Evolutionary conservation across 371 early-diverging fungal genomes (phyloP).

Genomic region (Mucor piriformis): DNA sequence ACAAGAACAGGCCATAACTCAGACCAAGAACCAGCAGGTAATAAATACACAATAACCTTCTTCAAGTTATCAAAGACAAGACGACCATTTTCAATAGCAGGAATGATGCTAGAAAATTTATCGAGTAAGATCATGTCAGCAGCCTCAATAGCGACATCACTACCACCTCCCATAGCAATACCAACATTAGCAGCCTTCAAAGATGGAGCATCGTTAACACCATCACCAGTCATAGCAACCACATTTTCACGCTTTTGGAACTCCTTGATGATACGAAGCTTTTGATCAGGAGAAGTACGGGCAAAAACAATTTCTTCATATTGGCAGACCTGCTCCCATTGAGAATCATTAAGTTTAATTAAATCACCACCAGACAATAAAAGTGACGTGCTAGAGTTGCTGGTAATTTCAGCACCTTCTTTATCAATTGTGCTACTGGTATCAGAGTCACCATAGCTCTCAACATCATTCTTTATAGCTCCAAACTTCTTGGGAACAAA

Average conservation of each 20-base stretch:
- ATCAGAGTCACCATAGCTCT: neutral
- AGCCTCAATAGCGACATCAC: constrained; percentile 82
- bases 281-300: constrained; percentile 84
- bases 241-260: constrained; percentile 66
- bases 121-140: constrained; percentile 75
- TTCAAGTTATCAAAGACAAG: constrained; percentile 83
- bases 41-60: constrained; percentile 76
- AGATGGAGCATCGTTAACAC: constrained; percentile 93
- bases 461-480: neutral
- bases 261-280: constrained; percentile 77
- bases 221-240: constrained; percentile 89
- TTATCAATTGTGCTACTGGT: constrained; percentile 8
- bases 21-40: constrained; percentile 74
- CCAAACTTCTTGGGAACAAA: constrained; percentile 11
- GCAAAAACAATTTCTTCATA: constrained; percentile 85
- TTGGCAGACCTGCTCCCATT: constrained; percentile 63
- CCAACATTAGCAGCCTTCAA: constrained; percentile 80
- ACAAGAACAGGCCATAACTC: constrained; percentile 73
- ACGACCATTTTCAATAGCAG: constrained; percentile 80
- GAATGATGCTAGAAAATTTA: constrained; percentile 73
- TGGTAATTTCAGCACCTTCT: constrained; percentile 13
- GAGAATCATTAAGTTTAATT: constrained; percentile 45
- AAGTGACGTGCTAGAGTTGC: constrained; percentile 28
- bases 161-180: constrained; percentile 76
- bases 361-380: constrained; percentile 61